A percentile compares a stretch with the other conserved stretches of the same genome.
These are phyloP conservation scores for Kalmusia sp. DNA, from an alignment of 2,329 filamentous ascomycete species.

Conservation along the genomic window DNA sequence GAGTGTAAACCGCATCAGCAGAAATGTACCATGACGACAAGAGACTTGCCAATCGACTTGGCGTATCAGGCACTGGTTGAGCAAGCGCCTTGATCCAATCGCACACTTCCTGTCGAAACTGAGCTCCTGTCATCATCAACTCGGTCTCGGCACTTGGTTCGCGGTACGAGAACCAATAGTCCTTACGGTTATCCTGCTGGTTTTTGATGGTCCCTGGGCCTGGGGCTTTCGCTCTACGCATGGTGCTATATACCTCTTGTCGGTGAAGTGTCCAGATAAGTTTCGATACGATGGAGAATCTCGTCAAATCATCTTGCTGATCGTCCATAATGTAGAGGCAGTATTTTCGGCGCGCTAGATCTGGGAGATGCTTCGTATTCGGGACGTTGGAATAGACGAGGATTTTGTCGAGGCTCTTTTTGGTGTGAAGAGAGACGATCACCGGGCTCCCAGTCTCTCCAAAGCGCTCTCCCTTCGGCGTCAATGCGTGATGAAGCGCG, in stretches of 20 bases:
- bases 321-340: background rate
- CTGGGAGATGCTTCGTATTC: background rate
- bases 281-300: background rate
- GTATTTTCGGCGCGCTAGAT: background rate
- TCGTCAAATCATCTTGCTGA: background rate
- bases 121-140: background rate
- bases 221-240: background rate
- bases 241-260: background rate
- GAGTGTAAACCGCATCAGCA: background rate
- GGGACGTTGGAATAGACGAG: background rate
- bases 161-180: background rate
- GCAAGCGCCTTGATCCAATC: background rate
- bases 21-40: background rate
- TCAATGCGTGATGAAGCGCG: constrained; percentile 8
- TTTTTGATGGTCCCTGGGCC: background rate
- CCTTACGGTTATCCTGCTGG: background rate
- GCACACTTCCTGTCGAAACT: background rate
- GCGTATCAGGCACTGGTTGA: background rate
- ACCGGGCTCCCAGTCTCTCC: background rate
- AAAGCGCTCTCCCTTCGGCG: background rate
- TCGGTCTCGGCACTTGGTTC: background rate
- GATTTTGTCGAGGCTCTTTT: background rate
- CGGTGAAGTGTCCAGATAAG: background rate
- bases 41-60: background rate
- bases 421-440: background rate